Conservation (phyloP, 768 basidiomycete genomes). For the Hygrocybe coccinea region DNA sequence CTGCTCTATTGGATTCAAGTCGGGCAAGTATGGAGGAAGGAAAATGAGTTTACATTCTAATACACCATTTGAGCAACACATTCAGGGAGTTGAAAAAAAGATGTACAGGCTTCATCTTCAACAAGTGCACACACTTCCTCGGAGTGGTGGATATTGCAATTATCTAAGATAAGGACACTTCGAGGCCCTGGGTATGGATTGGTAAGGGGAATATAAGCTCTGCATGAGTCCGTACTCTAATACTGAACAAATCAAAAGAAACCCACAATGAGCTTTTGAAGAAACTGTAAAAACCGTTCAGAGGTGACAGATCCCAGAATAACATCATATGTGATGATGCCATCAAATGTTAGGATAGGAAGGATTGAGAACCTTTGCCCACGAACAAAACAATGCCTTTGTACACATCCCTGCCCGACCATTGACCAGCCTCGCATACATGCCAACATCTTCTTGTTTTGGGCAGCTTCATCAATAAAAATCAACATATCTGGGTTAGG, state of each 20-base stretch:
- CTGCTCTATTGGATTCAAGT: slow-evolving; percentile 28
- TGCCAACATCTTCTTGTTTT: slow-evolving; percentile 22
- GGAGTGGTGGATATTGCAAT: slow-evolving; percentile 38
- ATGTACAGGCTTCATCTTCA: slow-evolving; percentile 23
- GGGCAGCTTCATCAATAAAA: slow-evolving; percentile 27
- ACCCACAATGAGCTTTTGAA: slow-evolving; percentile 27
- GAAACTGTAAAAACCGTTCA: slow-evolving; percentile 29
- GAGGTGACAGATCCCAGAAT: slow-evolving; percentile 33
- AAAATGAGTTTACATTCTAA: slow-evolving; percentile 12
- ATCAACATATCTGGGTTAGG: slow-evolving; percentile 6
- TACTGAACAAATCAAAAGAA: background rate
- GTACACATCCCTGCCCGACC: slow-evolving; percentile 20
- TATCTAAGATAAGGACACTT: slow-evolving; percentile 38
- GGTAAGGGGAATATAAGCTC: slow-evolving; percentile 5
- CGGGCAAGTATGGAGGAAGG: slow-evolving; percentile 28
- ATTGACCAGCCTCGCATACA: slow-evolving; percentile 15
- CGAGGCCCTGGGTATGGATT: slow-evolving; percentile 30
- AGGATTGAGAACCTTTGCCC: slow-evolving; percentile 28
- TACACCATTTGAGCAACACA: background rate
- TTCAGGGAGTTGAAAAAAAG: slow-evolving; percentile 13
- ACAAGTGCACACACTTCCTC: slow-evolving; percentile 29
- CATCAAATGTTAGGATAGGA: slow-evolving; percentile 25
- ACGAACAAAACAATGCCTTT: slow-evolving; percentile 18
- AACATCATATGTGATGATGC: slow-evolving; percentile 30
- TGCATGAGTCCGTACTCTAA: slow-evolving; percentile 17